phyloP scores from a whole-genome alignment of 257 asterid species.

The Salvia splendens region DNA sequence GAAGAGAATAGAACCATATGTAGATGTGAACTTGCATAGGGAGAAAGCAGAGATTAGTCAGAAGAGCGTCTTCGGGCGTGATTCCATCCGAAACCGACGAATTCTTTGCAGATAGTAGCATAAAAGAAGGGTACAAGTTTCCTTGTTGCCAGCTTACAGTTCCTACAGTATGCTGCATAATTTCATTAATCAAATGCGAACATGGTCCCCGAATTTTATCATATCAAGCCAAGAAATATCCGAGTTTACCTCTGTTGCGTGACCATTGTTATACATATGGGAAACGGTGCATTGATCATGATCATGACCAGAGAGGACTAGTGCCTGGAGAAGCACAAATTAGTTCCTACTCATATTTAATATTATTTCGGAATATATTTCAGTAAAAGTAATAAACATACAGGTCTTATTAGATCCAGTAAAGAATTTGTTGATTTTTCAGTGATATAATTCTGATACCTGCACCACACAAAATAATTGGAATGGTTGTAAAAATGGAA shows the following conservation, averaged over 20 bases:
- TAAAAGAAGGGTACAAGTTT: conserved; percentile 85
- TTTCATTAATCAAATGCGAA: conserved; percentile 38
- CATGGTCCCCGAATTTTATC: conserved; percentile 1
- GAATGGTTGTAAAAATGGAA: conserved; percentile 10
- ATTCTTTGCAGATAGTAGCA: conserved; percentile 79
- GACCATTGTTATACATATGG: conserved; percentile 57
- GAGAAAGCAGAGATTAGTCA: conserved; percentile 81
- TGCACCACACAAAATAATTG: conserved; percentile 35
- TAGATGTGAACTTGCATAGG: conserved; percentile 79
- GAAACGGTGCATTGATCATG: conserved; percentile 90
- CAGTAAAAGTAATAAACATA: conserved; percentile 46
- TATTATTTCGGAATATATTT: conserved; percentile 27
- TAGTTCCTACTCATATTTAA: conserved; percentile 19
- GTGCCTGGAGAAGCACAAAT: conserved; percentile 51
- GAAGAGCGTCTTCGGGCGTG: conserved; percentile 43
- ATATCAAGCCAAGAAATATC: conserved; percentile 8
- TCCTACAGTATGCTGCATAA: conserved; percentile 90
- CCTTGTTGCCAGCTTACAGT: conserved; percentile 99
- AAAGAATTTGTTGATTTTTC: conserved; percentile 50
- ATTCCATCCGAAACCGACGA: conserved; percentile 39
- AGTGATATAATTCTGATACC: conserved; percentile 89
- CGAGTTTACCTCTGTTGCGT: conserved; percentile 66
- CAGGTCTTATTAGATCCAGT: conserved; percentile 74
- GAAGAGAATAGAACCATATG: conserved; percentile 54
- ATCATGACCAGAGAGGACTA: conserved; percentile 92